Evolutionary conservation across 805 yeast genomes (phyloP), one percentile per base, ranked within the genome.

Genomic region (Wickerhamomyces strasburgensis): DNA sequence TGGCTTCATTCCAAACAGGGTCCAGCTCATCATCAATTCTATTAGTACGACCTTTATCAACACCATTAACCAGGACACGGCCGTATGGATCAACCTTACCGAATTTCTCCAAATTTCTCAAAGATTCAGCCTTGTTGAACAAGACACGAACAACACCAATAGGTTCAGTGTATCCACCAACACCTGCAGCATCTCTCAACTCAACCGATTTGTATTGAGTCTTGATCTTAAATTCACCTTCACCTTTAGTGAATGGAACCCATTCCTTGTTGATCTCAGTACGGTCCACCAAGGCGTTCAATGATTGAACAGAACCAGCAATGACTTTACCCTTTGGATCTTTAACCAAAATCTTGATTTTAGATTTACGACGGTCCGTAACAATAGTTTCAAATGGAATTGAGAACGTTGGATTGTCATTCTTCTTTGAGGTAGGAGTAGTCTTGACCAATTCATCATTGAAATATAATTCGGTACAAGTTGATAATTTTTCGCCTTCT

Each of bases 71-170:
- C 54, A 86, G 62, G 13, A 90, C 67, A 52, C 95, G 78, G 6
- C 79, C 77, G 56, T 90, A 93, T 30, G 99, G 98, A 61, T 93
- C 98, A 56, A 88, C 78, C 51, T 79, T 85, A 42, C 98, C 98
- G 42, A 93, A 70, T 38, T 76, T 82, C 60, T 90, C 97, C 61
- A 89, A 70, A 61, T 93, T 90, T 42, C 83, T 74, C 53, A 93
- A 72, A 43, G 78, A 82, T 39, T 71, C 74, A 29, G 94, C 97
- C 43, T 72, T 73, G 47, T 73, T 75, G 42, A 93, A 60, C 41
- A 73, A 68, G 19, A 93, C 68, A 54, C 97, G 78, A 5, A 89
- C 72, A 24, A 84, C 90, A 57, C 99, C 98, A 56, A 90, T 81
- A 34, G 98, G 98, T 40, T 87, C 87, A n/a, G 87, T 77, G 64